phyloP scores from a whole-genome alignment of 192 early-diverging fungal genomes.

The Obelidium mucronatum region DNA sequence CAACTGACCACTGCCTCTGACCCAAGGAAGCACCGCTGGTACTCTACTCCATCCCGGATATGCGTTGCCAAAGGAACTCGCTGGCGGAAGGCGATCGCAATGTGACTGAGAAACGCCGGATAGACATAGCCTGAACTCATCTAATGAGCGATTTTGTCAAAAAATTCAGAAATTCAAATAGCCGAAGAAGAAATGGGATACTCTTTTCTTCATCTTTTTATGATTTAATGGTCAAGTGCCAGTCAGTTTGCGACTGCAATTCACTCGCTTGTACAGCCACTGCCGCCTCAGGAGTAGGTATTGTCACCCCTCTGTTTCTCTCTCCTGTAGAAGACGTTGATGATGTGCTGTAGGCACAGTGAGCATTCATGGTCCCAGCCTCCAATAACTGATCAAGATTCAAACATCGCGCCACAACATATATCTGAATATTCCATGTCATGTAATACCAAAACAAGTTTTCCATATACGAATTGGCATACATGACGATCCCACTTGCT shows the following conservation, averaged over 20 bases:
- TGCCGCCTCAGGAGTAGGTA: too few relatives aligned
- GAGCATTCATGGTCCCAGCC: background rate
- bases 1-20: conserved; percentile 81
- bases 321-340: too few relatives aligned
- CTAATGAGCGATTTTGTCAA: too few relatives aligned
- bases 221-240: background rate
- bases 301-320: too few relatives aligned
- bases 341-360: too few relatives aligned
- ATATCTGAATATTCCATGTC: background rate
- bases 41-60: conserved; percentile 82
- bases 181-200: background rate
- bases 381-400: background rate
- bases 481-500: background rate
- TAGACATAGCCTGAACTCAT: too few relatives aligned
- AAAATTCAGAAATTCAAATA: too few relatives aligned
- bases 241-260: too few relatives aligned
- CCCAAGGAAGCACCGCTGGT: conserved; percentile 86
- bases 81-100: conserved; percentile 46
- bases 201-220: background rate
- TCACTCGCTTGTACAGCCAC: too few relatives aligned
- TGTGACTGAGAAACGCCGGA: conserved; percentile 54
- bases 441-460: background rate
- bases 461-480: background rate
- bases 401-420: background rate
- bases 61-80: conserved; percentile 55